Evolutionary conservation across 768 basidiomycete genomes (phyloP).

Genomic region (Arthromyces matolae): DNA sequence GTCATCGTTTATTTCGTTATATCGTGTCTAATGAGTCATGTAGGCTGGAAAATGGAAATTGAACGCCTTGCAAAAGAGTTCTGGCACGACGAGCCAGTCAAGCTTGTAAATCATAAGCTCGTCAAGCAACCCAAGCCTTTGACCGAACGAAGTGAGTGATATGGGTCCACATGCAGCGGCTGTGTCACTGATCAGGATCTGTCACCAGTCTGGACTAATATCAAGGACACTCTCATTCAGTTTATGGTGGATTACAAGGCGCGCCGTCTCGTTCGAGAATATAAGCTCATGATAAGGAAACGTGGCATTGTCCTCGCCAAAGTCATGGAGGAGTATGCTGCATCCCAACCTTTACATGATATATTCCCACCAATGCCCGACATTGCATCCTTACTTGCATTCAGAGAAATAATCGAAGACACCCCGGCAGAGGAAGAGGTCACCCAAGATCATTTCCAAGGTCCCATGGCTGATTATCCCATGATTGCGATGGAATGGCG

Average conservation of each 20-base stretch:
- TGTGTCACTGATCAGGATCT: background rate
- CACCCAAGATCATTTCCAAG: conserved; percentile 10
- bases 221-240: conserved; percentile 12
- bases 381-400: conserved; percentile 10
- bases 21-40: background rate
- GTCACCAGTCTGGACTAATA: conserved; percentile 19
- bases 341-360: conserved; percentile 9
- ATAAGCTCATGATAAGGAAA: conserved; percentile 1
- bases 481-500: conserved; percentile 14
- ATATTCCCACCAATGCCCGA: conserved; percentile 17
- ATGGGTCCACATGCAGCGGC: background rate
- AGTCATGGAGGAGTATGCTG: conserved; percentile 9
- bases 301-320: conserved; percentile 9
- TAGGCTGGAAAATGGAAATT: conserved; percentile 19
- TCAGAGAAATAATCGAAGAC: conserved; percentile 15
- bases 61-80: conserved; percentile 1
- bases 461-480: conserved; percentile 14
- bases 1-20: background rate
- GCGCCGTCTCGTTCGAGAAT: conserved; percentile 10
- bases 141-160: conserved; percentile 11
- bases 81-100: background rate
- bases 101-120: conserved; percentile 10
- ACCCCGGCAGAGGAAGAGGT: conserved; percentile 15
- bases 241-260: conserved; percentile 13
- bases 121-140: conserved; percentile 9